Evolutionary conservation across 2,329 filamentous ascomycete genomes (phyloP).

Genomic region (Metarhizium guizhouense): DNA sequence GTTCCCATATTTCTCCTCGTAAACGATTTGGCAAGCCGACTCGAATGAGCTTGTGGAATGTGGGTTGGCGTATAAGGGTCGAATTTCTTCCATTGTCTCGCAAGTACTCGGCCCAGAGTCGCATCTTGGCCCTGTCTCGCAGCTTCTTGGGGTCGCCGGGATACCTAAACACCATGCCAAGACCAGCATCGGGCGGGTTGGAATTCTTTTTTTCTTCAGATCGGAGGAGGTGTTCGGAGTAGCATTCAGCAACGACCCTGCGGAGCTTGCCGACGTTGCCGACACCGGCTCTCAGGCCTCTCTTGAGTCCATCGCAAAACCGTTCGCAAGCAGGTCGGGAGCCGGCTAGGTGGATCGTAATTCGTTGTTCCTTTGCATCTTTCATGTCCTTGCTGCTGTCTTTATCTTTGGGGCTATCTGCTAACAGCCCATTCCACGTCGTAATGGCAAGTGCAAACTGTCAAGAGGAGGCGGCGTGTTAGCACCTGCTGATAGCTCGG

Average conservation of each 20-base stretch:
- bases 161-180: constrained; percentile 89
- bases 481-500: not conserved
- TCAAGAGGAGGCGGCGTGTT: not conserved
- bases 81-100: constrained; percentile 90
- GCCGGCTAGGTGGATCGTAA: constrained; percentile 85
- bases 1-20: constrained; percentile 91
- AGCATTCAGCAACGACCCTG: constrained; percentile 72
- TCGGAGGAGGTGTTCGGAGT: constrained; percentile 75
- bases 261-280: constrained; percentile 81
- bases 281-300: constrained; percentile 76
- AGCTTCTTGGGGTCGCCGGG: constrained; percentile 92
- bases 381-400: constrained; percentile 31
- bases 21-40: constrained; percentile 91
- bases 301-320: constrained; percentile 94
- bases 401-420: constrained; percentile 45
- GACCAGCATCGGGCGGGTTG: constrained; percentile 69
- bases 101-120: constrained; percentile 93
- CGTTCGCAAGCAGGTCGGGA: constrained; percentile 83
- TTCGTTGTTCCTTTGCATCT: constrained; percentile 60
- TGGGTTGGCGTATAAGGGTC: constrained; percentile 87
- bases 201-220: constrained; percentile 52
- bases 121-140: constrained; percentile 92
- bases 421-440: constrained; percentile 75
- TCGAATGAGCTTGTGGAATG: constrained; percentile 93
- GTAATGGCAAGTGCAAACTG: constrained; percentile 88